Percentiles rank a stretch among this genome's conserved stretches.
phyloP scores from a whole-genome alignment of 2,329 filamentous ascomycete genomes.

The Penicillium sp. region DNA sequence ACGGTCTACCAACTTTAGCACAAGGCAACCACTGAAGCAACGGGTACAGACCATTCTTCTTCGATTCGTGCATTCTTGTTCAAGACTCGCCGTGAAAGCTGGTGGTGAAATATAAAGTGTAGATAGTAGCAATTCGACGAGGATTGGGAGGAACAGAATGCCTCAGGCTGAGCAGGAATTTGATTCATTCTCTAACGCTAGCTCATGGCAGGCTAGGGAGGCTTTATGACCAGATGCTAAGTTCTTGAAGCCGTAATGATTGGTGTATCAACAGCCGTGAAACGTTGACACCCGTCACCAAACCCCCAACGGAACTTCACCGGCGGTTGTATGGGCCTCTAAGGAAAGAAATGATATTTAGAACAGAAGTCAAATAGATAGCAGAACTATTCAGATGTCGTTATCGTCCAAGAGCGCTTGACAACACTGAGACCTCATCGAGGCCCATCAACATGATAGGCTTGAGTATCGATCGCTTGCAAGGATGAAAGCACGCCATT shows the following conservation, averaged over 20 bases:
- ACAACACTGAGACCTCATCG: background rate
- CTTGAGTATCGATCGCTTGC: background rate
- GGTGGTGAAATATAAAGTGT: background rate
- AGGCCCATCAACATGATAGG: background rate
- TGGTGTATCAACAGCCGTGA: background rate
- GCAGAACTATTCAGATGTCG: background rate
- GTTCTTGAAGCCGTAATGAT: background rate
- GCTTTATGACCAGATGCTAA: background rate
- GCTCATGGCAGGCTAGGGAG: background rate
- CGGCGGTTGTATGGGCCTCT: background rate
- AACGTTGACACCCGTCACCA: background rate
- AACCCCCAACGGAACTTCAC: background rate
- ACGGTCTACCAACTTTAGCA: background rate
- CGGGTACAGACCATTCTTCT: background rate
- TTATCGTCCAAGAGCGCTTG: background rate
- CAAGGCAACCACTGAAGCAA: background rate
- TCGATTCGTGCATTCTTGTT: background rate
- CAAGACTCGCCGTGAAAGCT: background rate
- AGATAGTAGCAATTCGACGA: background rate
- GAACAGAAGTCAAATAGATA: background rate
- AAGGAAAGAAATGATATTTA: background rate
- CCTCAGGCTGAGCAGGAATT: background rate
- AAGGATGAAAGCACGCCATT: background rate
- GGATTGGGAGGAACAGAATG: background rate
- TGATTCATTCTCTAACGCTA: background rate